Percentiles rank a stretch among this genome's conserved stretches.
These are phyloP conservation scores for Kwoniella europaea DNA, from an alignment of 768 basidiomycete genomes.

Conservation along the genomic window DNA sequence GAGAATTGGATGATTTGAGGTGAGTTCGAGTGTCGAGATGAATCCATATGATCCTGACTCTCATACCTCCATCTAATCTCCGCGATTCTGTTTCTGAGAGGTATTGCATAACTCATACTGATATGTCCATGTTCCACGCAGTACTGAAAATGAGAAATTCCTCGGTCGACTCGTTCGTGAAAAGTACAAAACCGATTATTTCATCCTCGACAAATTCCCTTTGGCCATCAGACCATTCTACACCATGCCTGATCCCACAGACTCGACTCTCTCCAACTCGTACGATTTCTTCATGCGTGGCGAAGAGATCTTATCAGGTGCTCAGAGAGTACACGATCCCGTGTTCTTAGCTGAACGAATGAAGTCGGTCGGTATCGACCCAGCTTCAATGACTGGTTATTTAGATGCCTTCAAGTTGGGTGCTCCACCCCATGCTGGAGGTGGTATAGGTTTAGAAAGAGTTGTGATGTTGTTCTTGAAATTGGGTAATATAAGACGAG, in stretches of 20 bases:
- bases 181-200: conserved; percentile 97
- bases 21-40: conserved; percentile 30
- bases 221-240: conserved; percentile 95
- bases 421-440: conserved; percentile 94
- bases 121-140: conserved; percentile 53
- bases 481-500: conserved; percentile 90
- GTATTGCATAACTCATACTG: neutral
- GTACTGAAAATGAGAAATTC: conserved; percentile 93
- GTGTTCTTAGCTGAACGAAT: conserved; percentile 79
- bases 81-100: too few species aligned
- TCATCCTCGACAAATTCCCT: conserved; percentile 99
- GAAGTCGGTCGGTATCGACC: conserved; percentile 84
- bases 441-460: conserved; percentile 89
- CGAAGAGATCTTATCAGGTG: conserved; percentile 97
- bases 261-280: conserved; percentile 93
- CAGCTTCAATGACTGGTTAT: conserved; percentile 87
- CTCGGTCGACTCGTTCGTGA: conserved; percentile 86
- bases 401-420: conserved; percentile 93
- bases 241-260: conserved; percentile 95
- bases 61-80: too few species aligned
- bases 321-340: conserved; percentile 95
- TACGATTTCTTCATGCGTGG: conserved; percentile 99
- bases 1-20: conserved; percentile 83
- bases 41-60: too few species aligned
- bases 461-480: conserved; percentile 98